A percentile compares a stretch with the other conserved stretches of the same genome.
These are phyloP conservation scores for Tylopilus subfusipes DNA, from an alignment of 768 basidiomycete genomes.

Conservation along the genomic window DNA sequence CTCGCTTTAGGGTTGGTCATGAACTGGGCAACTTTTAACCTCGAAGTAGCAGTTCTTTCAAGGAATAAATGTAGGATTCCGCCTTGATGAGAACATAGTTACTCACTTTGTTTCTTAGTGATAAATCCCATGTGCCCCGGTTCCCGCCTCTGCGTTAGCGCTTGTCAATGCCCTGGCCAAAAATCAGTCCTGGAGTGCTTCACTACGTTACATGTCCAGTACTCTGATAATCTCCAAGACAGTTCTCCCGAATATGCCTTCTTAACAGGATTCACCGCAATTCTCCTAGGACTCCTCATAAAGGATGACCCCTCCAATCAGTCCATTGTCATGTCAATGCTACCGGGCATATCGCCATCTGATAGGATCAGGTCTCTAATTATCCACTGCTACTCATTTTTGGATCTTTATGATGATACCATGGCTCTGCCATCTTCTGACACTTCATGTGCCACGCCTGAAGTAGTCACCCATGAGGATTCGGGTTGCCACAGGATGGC, in stretches of 20 bases:
- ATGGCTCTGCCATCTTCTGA: constrained; percentile 22
- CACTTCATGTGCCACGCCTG: constrained; percentile 4
- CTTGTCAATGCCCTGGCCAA: constrained; percentile 50
- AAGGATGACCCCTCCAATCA: constrained; percentile 33
- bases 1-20: constrained; percentile 73
- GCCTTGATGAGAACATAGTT: not conserved
- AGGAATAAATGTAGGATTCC: constrained; percentile 47
- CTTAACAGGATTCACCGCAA: constrained; percentile 69
- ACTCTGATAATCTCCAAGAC: constrained; percentile 21
- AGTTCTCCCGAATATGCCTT: constrained; percentile 43
- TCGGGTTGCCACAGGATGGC: constrained; percentile 7
- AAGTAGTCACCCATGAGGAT: constrained; percentile 1
- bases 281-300: constrained; percentile 60
- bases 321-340: constrained; percentile 28
- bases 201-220: constrained; percentile 44
- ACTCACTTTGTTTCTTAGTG: constrained; percentile 34
- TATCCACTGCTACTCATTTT: constrained; percentile 38
- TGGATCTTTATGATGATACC: constrained; percentile 39
- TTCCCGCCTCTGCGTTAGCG: constrained; percentile 43
- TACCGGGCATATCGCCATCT: constrained; percentile 34
- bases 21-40: constrained; percentile 65
- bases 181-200: constrained; percentile 51
- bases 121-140: constrained; percentile 51
- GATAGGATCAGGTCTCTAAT: constrained; percentile 27
- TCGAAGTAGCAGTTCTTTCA: constrained; percentile 43